phyloP scores from a whole-genome alignment of 2,329 filamentous ascomycete genomes.

The Claviceps sp. region DNA sequence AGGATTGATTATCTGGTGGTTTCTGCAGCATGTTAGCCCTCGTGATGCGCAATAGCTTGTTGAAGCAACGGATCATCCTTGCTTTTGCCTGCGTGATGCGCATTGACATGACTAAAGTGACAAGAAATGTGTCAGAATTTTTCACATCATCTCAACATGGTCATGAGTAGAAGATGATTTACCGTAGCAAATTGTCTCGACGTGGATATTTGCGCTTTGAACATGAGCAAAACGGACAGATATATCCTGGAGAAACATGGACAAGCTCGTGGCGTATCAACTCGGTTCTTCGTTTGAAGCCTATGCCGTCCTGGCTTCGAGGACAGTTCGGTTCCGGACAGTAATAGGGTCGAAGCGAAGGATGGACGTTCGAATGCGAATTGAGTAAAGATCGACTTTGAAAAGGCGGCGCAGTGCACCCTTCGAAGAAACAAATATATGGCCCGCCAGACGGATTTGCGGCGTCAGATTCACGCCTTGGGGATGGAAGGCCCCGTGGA shows the following conservation, averaged over 20 bases:
- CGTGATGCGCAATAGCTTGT: constrained; percentile 62
- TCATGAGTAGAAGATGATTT: constrained; percentile 17
- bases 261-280: constrained; percentile 73
- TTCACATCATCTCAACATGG: not conserved
- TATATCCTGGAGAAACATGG: constrained; percentile 86
- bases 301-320: constrained; percentile 50
- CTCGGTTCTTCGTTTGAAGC: constrained; percentile 61
- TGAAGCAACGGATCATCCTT: constrained; percentile 73
- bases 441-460: constrained; percentile 36
- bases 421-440: constrained; percentile 45
- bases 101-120: constrained; percentile 64
- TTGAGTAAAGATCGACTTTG: constrained; percentile 68
- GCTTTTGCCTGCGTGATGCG: constrained; percentile 80
- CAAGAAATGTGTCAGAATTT: constrained; percentile 3
- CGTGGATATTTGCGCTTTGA: constrained; percentile 88
- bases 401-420: constrained; percentile 61
- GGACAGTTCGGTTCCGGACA: constrained; percentile 49
- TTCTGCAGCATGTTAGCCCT: not conserved
- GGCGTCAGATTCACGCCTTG: constrained; percentile 44
- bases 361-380: constrained; percentile 64
- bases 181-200: constrained; percentile 93
- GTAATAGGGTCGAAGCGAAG: constrained; percentile 50
- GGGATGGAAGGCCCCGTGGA: constrained; percentile 32
- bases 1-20: not conserved
- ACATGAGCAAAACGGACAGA: constrained; percentile 91